These are phyloP conservation scores for Neurospora crassa DNA, from an alignment of 2,329 filamentous ascomycete genomes.

Conservation along the genomic window DNA sequence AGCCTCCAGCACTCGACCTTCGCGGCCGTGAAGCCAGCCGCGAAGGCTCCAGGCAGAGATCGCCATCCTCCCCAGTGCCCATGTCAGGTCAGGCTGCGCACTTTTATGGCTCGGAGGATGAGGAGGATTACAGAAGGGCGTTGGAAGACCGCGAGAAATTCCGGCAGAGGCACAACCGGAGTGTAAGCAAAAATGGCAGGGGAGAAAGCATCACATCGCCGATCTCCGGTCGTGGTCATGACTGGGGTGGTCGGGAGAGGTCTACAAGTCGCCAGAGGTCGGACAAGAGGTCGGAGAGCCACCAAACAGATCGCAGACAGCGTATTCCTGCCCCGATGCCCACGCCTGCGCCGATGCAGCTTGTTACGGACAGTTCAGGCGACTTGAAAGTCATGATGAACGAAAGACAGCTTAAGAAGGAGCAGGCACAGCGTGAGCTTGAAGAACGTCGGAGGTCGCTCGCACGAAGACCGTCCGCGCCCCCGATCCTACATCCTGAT, in stretches of 20 bases:
- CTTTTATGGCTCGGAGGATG: slow-evolving; percentile 53
- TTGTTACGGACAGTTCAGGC: slow-evolving; percentile 38
- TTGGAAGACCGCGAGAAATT: slow-evolving; percentile 46
- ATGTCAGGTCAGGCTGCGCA: slow-evolving; percentile 46
- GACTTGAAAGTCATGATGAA: slow-evolving; percentile 48
- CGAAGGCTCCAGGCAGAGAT: slow-evolving; percentile 50
- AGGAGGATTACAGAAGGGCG: slow-evolving; percentile 48
- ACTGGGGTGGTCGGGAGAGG: slow-evolving; percentile 14
- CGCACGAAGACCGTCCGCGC: slow-evolving; percentile 68
- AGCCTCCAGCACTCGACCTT: slow-evolving; percentile 31
- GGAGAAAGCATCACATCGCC: slow-evolving; percentile 26
- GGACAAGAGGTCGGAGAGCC: slow-evolving; percentile 16
- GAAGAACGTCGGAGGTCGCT: slow-evolving; percentile 81
- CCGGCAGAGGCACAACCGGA: slow-evolving; percentile 44
- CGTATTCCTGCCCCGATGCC: slow-evolving; percentile 14
- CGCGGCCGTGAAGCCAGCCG: slow-evolving; percentile 56
- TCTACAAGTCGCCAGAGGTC: slow-evolving; percentile 18
- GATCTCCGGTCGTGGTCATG: slow-evolving; percentile 12
- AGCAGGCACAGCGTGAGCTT: slow-evolving; percentile 71
- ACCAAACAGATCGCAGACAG: slow-evolving; percentile 18
- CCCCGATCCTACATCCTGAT: slow-evolving; percentile 67
- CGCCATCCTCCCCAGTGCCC: slow-evolving; percentile 73
- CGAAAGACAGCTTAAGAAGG: slow-evolving; percentile 58
- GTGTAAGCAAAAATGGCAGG: slow-evolving; percentile 32
- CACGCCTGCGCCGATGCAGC: slow-evolving; percentile 27